These are phyloP conservation scores for Phytophthora citricola DNA, from an alignment of 352 stramenopile species.

Conservation along the genomic window DNA sequence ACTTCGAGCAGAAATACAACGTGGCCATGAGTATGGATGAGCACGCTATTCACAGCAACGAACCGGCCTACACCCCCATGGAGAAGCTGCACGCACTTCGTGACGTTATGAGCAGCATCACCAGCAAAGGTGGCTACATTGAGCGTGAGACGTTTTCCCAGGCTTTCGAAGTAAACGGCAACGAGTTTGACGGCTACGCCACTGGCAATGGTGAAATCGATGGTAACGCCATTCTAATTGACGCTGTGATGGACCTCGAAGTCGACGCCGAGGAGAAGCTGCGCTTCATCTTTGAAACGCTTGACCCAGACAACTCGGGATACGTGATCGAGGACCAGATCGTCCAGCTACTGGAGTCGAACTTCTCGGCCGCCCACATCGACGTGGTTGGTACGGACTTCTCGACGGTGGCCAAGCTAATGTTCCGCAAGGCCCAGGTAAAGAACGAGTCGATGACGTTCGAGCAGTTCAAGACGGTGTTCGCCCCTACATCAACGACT, in stretches of 20 bases:
- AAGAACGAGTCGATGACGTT: slow-evolving; percentile 72
- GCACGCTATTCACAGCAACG: slow-evolving; percentile 15
- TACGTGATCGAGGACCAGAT: slow-evolving; percentile 72
- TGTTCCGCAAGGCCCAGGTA: slow-evolving; percentile 76
- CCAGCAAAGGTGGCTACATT: slow-evolving; percentile 68
- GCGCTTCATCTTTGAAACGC: slow-evolving; percentile 86
- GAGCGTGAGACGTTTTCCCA: slow-evolving; percentile 81
- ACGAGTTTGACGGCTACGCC: slow-evolving; percentile 68
- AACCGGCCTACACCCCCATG: slow-evolving; percentile 52
- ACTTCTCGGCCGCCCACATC: slow-evolving; percentile 78
- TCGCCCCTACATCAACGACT: slow-evolving; percentile 72
- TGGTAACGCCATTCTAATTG: slow-evolving; percentile 80
- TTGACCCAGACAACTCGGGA: slow-evolving; percentile 62
- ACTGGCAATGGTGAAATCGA: slow-evolving; percentile 63
- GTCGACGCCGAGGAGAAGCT: slow-evolving; percentile 80
- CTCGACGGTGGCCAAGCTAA: slow-evolving; percentile 60
- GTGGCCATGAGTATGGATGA: slow-evolving; percentile 72
- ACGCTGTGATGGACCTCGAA: slow-evolving; percentile 82
- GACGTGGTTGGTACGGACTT: slow-evolving; percentile 80
- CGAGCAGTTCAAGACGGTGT: slow-evolving; percentile 73
- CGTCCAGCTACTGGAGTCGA: slow-evolving; percentile 66
- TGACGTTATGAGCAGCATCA: slow-evolving; percentile 78
- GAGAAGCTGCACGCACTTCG: slow-evolving; percentile 71
- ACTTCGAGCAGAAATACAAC: slow-evolving; percentile 71
- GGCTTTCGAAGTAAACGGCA: slow-evolving; percentile 66